phyloP scores from a whole-genome alignment of 306 rosid genomes.

The Lathyrus sativus region DNA sequence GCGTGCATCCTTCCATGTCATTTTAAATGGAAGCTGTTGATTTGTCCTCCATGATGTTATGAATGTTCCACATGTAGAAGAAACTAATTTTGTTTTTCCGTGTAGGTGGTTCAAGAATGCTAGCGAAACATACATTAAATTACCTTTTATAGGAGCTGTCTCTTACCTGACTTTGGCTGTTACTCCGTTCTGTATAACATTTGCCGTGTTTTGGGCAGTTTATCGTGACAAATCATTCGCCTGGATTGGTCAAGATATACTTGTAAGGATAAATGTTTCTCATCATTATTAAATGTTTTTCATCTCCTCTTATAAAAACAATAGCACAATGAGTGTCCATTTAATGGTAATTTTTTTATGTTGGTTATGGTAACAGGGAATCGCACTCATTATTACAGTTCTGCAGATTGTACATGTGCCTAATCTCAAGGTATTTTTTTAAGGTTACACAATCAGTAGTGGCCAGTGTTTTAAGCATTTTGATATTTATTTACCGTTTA shows the following conservation, averaged over 20 bases:
- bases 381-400: slow-evolving; percentile 83
- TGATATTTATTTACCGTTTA: slow-evolving; percentile 3
- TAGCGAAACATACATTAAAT: slow-evolving; percentile 63
- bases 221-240: slow-evolving; percentile 61
- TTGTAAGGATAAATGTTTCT: slow-evolving; percentile 53
- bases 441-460: slow-evolving; percentile 7
- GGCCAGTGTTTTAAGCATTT: too few species aligned
- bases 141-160: slow-evolving; percentile 81
- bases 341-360: slow-evolving; percentile 32
- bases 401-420: slow-evolving; percentile 88
- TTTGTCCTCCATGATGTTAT: slow-evolving; percentile 15
- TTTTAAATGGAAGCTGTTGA: slow-evolving; percentile 8
- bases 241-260: slow-evolving; percentile 98
- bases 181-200: slow-evolving; percentile 84
- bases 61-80: slow-evolving; percentile 5
- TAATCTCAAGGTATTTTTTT: slow-evolving; percentile 81
- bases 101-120: slow-evolving; percentile 74
- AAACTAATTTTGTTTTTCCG: slow-evolving; percentile 31
- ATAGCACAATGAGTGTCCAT: slow-evolving; percentile 8
- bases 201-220: slow-evolving; percentile 84
- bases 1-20: slow-evolving; percentile 15
- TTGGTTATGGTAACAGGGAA: slow-evolving; percentile 65
- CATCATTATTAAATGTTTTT: slow-evolving; percentile 10
- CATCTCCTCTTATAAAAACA: slow-evolving; percentile 17
- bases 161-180: slow-evolving; percentile 84